Conservation (phyloP, 1,139 yeast species). For the Saccharomycopsis hybrid region DNA sequence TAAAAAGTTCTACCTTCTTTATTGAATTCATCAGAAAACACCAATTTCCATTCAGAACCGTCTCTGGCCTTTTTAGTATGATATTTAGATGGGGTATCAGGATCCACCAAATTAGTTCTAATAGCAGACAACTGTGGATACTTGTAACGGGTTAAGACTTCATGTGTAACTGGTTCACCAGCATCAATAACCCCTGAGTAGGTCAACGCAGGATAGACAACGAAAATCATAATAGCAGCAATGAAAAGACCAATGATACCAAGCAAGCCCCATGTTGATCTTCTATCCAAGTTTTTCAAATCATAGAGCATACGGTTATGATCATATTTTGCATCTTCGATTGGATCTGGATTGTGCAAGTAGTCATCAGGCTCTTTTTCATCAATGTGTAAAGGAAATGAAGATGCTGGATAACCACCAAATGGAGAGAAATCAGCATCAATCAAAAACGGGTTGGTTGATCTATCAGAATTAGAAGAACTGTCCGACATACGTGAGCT, state of each 20-base stretch:
- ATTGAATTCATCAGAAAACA: constrained; percentile 79
- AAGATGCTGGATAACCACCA: constrained; percentile 89
- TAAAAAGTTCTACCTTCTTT: constrained; percentile 79
- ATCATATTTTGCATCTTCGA: constrained; percentile 75
- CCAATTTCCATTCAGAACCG: constrained; percentile 65
- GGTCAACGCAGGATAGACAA: constrained; percentile 68
- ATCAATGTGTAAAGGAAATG: constrained; percentile 78
- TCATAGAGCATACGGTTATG: constrained; percentile 54
- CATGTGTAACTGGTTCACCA: constrained; percentile 32
- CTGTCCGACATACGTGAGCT: constrained; percentile 13
- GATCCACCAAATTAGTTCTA: constrained; percentile 59
- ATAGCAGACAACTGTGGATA: constrained; percentile 59
- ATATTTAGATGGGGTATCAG: constrained; percentile 67
- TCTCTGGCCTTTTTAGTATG: constrained; percentile 37
- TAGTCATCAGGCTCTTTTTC: constrained; percentile 92
- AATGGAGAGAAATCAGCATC: constrained; percentile 68
- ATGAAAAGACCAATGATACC: constrained; percentile 52
- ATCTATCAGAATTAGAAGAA: constrained; percentile 28
- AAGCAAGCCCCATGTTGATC: constrained; percentile 50
- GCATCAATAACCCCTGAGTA: constrained; percentile 54
- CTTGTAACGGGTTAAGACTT: constrained; percentile 46
- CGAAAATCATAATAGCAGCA: constrained; percentile 58
- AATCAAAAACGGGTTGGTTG: constrained; percentile 30
- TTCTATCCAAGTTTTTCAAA: constrained; percentile 51
- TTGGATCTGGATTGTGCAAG: constrained; percentile 88